Base-by-base conservation (phyloP, 1,284 basidiomycete genomes). In the Pyrrhoderma noxium region DNA sequence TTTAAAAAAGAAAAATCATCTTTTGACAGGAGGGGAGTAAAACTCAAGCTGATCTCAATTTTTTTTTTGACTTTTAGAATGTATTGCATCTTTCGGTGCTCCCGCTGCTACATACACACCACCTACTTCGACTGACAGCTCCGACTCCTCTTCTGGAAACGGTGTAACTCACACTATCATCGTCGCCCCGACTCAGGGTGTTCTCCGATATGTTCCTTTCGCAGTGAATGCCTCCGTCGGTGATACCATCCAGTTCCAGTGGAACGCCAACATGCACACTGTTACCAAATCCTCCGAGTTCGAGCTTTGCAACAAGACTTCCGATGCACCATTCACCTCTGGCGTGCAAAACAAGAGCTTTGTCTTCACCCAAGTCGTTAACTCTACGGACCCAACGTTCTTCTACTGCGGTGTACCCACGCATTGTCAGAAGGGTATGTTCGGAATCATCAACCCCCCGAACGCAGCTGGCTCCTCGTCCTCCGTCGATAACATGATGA, bases 341-440 rank as follows among this genome's bases (percentile, higher is more conserved):
- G 85, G 85, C 59, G 61, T 61, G 40, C 82, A 85, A 51, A 70
- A 79, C 69, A 67, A 74, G 65, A 71, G 65, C 68, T 85, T 84
- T 69, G 70, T 74, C 55, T 84, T 85, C 72, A 74, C 73, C 40
- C 80, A 85, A 66, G 72, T 76, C 49, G 77, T 87, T 64, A 87
- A 87, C 67, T 72, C 77, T 67, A 86, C 84, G 47, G 73, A 79
- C 61, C 75, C 84, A 34, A 74, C 72, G 48, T 87, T 75, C 78
- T 85, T 73, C 78, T 83, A 80, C 72, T 89, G 85, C 64, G 80
- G 70, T 53, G 75, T 77, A 45, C 76, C 81, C 48, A 67, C 58
- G 52, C 85, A 88, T 64, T 88, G 84, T 62, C 67, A 79, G 63
- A 80, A 83, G 74, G 85, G 85, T 59, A 89, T 89, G 85, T 88